These are phyloP conservation scores for Aspergillus sp. DNA, from an alignment of 2,329 filamentous ascomycete species.

Conservation along the genomic window DNA sequence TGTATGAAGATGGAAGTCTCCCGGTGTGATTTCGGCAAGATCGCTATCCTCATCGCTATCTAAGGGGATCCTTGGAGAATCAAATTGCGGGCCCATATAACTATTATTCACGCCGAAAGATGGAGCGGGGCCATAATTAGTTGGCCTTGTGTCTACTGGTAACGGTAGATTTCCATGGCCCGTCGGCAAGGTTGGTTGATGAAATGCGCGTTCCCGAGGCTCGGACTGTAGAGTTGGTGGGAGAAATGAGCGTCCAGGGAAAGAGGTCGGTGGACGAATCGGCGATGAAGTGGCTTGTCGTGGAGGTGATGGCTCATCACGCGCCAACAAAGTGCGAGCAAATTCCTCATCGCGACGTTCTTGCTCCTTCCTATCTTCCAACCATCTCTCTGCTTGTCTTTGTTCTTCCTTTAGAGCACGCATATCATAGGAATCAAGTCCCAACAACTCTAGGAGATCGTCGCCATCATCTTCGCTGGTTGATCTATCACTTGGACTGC, in stretches of 20 bases:
- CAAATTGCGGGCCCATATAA: background rate
- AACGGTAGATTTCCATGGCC: background rate
- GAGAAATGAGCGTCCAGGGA: slow-evolving; percentile 1
- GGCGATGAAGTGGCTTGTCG: slow-evolving; percentile 3
- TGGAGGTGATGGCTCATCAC: slow-evolving; percentile 18
- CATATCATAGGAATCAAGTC: slow-evolving; percentile 26
- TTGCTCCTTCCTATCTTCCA: slow-evolving; percentile 31
- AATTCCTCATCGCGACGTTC: slow-evolving; percentile 39
- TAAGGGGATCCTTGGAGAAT: background rate
- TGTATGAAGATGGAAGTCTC: slow-evolving; percentile 18
- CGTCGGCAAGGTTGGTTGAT: background rate
- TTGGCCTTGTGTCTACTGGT: background rate
- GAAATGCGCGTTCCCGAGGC: too few species aligned
- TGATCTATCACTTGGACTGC: background rate
- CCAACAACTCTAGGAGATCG: slow-evolving; percentile 25
- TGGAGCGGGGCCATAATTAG: background rate
- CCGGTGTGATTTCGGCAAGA: slow-evolving; percentile 31
- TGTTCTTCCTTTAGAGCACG: slow-evolving; percentile 31
- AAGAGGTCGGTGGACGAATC: slow-evolving; percentile 4
- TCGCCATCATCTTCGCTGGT: slow-evolving; percentile 9
- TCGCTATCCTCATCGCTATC: slow-evolving; percentile 32
- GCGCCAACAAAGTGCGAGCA: slow-evolving; percentile 38
- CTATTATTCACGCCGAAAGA: background rate
- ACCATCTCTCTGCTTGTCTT: slow-evolving; percentile 30
- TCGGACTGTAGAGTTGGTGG: background rate